Base-by-base conservation (phyloP, 2,329 filamentous ascomycete genomes). In the Exophiala oligosperma region DNA sequence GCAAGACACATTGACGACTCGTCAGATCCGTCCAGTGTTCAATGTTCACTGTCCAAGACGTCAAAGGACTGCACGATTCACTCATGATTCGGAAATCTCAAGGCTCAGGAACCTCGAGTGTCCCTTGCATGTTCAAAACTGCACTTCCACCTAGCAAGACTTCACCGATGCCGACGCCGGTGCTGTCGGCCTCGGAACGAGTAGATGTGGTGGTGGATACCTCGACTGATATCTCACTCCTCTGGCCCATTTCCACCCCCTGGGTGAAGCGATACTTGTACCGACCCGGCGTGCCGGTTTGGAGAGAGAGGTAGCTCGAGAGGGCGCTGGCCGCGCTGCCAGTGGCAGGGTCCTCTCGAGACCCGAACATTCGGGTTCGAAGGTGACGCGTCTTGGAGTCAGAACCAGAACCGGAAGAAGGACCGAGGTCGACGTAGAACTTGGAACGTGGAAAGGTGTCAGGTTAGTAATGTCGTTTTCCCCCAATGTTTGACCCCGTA, bases 241-340 rank as follows among this genome's bases (percentile, higher is more conserved):
- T 65, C 64, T 84, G 73, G 3, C 84, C 85, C 82, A 88, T 88
- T 73, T 89, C 86, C 6, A 88, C 84, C 1, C 86, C 86, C 73
- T 89, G 86, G 54, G 81, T 81, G 61, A 89, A 73, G 56, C 78
- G 73, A 60, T 82, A 86, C 55, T 78, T 74, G 62, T 81, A 85
- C 23, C 52, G 28, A 2, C 58, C 61, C 3, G 55, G 14, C 23
- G 66, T 70, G n/a, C 69, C 69, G 52, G 74, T 74, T n/a, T 70
- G 69, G 47, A 82, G 67, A 4, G 79, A 76, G 59, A 88, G 72
- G 66, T 82, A 87, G 54, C 78, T 74, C 21, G 76, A 75, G 63
- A 89, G 70, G 6, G 81, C 81, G 67, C 79, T 80, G 4, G 85
- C 84, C 29, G 86, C 85, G 59, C 82, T 85, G 0, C 86, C 87